Percentiles rank a stretch among this genome's conserved stretches.
phyloP scores from a whole-genome alignment of 352 stramenopile genomes.

The Globisporangium apiculatum region DNA sequence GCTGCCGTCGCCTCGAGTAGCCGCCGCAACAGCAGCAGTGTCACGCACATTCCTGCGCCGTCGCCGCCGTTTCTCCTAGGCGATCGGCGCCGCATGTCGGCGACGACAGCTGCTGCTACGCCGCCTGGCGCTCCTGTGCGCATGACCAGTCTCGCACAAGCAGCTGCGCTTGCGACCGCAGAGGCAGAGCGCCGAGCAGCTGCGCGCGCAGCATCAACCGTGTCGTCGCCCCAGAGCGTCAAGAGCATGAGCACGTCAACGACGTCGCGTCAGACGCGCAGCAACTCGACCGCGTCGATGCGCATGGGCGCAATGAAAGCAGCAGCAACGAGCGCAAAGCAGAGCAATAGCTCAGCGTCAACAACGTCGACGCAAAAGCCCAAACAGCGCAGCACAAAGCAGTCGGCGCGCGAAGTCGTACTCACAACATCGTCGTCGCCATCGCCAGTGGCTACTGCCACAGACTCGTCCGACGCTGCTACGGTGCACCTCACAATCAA shows the following conservation, averaged over 20 bases:
- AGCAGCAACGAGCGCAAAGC: neutral
- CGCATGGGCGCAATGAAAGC: neutral
- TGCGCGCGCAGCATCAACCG: neutral
- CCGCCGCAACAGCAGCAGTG: conserved; percentile 10
- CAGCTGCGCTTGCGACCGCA: conserved; percentile 9
- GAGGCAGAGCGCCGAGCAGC: conserved; percentile 5
- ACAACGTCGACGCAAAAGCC: conserved; percentile 5
- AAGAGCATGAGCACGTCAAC: neutral
- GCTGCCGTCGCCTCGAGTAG: conserved; percentile 5
- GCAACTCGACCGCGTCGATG: conserved; percentile 6
- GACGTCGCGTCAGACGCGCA: conserved; percentile 2
- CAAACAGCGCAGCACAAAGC: conserved; percentile 5
- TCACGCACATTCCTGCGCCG: neutral
- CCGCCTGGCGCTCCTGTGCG: conserved; percentile 2
- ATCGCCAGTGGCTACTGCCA: neutral
- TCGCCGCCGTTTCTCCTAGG: neutral
- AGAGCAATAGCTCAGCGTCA: neutral
- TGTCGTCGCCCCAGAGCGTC: conserved; percentile 1
- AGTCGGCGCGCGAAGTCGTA: conserved; percentile 7
- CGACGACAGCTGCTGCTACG: conserved; percentile 5
- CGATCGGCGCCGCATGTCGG: conserved; percentile 5
- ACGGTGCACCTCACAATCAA: conserved; percentile 37
- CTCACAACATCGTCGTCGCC: conserved; percentile 13
- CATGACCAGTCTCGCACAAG: conserved; percentile 12
- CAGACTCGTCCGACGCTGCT: conserved; percentile 5